A percentile compares a stretch with the other conserved stretches of the same genome.
These are phyloP conservation scores for Nicotiana tomentosiformis DNA, from an alignment of 257 asterid genomes.

Conservation along the genomic window DNA sequence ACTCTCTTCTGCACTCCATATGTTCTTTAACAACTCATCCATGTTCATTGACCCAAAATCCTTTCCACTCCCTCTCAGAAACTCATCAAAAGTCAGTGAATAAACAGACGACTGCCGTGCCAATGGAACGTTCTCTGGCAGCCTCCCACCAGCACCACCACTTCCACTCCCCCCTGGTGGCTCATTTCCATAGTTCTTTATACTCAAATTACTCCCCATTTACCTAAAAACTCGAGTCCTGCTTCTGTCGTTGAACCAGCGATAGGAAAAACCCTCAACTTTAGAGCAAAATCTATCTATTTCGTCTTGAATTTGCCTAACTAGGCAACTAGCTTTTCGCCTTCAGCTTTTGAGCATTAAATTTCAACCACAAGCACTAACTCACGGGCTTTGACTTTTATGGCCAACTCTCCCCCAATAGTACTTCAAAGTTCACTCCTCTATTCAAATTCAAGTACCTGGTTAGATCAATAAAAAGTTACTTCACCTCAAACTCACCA, in stretches of 20 bases:
- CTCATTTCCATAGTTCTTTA: constrained; percentile 46
- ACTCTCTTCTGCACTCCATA: constrained; percentile 90
- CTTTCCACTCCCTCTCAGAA: constrained; percentile 58
- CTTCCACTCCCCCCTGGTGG: constrained; percentile 36
- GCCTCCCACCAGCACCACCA: constrained; percentile 25
- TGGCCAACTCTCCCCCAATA: neutral
- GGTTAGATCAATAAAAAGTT: neutral
- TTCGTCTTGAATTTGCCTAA: neutral
- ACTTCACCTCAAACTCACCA: neutral
- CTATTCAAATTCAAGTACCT: too few species aligned
- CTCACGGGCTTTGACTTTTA: neutral
- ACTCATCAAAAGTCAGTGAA: constrained; percentile 84
- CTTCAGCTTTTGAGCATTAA: too few species aligned
- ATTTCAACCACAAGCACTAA: neutral
- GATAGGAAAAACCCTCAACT: too few species aligned
- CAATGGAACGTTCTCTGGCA: constrained; percentile 19
- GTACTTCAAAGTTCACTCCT: neutral
- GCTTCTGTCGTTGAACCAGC: neutral
- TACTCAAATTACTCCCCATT: constrained; percentile 67
- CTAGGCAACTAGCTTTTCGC: too few species aligned
- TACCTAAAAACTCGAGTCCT: neutral
- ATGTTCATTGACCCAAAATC: constrained; percentile 96
- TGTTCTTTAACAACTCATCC: constrained; percentile 87
- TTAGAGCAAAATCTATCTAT: too few species aligned
- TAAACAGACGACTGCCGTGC: constrained; percentile 64